phyloP scores from a whole-genome alignment of 139 green algal genomes.

The Coccomyxa sp. region DNA sequence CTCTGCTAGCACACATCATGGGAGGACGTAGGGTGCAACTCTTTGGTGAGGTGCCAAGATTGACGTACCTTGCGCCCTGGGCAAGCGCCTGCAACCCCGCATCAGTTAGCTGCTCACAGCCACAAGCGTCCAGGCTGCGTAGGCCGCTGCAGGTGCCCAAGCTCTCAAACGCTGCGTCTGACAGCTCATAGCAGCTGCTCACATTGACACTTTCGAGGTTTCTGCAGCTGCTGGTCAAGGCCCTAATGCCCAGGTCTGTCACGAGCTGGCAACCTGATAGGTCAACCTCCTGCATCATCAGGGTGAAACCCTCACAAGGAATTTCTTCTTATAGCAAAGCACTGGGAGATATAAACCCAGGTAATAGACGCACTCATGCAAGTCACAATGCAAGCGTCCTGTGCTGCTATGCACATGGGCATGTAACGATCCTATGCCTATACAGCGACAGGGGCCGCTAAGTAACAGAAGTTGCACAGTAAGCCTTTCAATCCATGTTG shows the following conservation, averaged over 20 bases:
- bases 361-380: no score
- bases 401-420: no score
- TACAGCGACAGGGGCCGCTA: no score
- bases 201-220: background rate
- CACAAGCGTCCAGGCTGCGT: background rate
- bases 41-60: no score
- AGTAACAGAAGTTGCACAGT: no score
- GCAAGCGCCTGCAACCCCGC: background rate
- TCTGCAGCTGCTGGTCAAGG: conserved; percentile 18
- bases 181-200: background rate
- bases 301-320: background rate
- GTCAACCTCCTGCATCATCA: conserved; percentile 13
- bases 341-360: no score
- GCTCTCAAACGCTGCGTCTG: background rate
- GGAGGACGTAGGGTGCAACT: no score
- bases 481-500: no score
- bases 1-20: no score
- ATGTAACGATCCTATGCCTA: no score
- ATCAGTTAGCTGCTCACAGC: conserved; percentile 1
- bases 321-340: no score
- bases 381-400: no score
- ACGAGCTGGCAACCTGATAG: background rate
- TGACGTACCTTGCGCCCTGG: background rate
- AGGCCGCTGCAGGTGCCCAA: background rate
- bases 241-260: background rate